Base-by-base conservation (phyloP, 306 rosid genomes). In the Lathyrus sativus region DNA sequence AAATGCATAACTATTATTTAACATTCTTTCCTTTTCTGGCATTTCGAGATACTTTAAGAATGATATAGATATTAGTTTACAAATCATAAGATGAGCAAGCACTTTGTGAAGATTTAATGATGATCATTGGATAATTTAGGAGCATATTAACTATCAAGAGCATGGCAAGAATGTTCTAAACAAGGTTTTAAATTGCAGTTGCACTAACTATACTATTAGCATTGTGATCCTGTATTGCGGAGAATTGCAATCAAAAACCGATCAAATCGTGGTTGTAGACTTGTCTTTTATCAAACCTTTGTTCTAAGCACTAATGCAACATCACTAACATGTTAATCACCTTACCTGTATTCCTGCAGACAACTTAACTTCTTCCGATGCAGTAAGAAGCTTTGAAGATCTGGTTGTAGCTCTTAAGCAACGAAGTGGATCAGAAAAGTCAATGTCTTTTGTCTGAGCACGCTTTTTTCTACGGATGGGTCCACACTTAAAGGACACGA, bases 281-380 rank as follows among this genome's bases (percentile, higher is more conserved):
- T n/a, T n/a, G n/a, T n/a, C n/a, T n/a, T n/a, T 5, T 19, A 19
- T 19, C 22, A 19, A 50, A 9, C 26, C 31, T 53, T 22, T 13
- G 74, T 56, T 69, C 50, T 54, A 67, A 58, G 56, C 56, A 57
- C 60, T 57, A 38, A 65, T 70, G 57, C 28, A 50, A 41, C 46
- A 65, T 18, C 49, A 55, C 58, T 57, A 75, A 51, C 77, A 44
- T 35, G 66, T 24, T 13, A 65, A 68, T 35, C 39, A 35, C n/a
- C 66, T 37, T 68, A 93, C 98, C 98, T 90, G 98, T 73, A 93
- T 90, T 82, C 97, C 97, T 81, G 78, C 91, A 11, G 97, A 93
- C 62, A 90, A 74, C 78, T 88, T 82, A 67, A 85, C 78, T 79
- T 93, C 99, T 77, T 93, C 97, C 6, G 71, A 67, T 68, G 82